These are phyloP conservation scores for Microdochium nivale DNA, from an alignment of 2,329 filamentous ascomycete species.

Conservation along the genomic window DNA sequence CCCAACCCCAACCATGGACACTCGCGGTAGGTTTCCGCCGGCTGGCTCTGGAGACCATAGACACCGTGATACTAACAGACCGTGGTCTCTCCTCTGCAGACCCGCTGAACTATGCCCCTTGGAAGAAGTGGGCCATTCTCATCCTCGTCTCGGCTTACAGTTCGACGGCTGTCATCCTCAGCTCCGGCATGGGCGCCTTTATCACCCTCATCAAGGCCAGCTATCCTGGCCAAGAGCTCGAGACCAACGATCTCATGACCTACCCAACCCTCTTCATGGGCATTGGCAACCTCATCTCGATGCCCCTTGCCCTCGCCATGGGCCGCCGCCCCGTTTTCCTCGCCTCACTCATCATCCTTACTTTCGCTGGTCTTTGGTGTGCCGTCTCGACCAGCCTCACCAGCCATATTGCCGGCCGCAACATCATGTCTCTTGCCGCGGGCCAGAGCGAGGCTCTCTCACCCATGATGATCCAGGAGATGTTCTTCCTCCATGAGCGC, in stretches of 20 bases:
- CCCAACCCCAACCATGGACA: conserved; percentile 12
- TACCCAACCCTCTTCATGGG: conserved; percentile 19
- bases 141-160: conserved; percentile 11
- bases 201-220: conserved; percentile 5
- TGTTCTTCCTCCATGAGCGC: conserved; percentile 13
- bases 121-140: conserved; percentile 13
- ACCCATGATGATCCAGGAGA: conserved; percentile 13
- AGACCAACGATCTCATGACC: conserved; percentile 19
- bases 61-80: not conserved
- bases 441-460: conserved; percentile 21
- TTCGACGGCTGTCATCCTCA: conserved; percentile 9
- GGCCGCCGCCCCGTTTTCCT: conserved; percentile 22
- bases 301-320: conserved; percentile 22
- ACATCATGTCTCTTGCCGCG: conserved; percentile 19
- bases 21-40: conserved; percentile 8
- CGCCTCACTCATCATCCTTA: conserved; percentile 15
- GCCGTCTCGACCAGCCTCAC: conserved; percentile 12
- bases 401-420: conserved; percentile 17
- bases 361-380: conserved; percentile 15
- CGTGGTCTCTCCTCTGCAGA: conserved; percentile 6
- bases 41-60: not conserved
- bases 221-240: conserved; percentile 11
- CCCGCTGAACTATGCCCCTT: conserved; percentile 15
- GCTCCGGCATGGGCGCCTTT: conserved; percentile 5
- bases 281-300: conserved; percentile 19